Evolutionary conservation across 441 rosid genomes (phyloP).

Genomic region (Brassica hybrid): DNA sequence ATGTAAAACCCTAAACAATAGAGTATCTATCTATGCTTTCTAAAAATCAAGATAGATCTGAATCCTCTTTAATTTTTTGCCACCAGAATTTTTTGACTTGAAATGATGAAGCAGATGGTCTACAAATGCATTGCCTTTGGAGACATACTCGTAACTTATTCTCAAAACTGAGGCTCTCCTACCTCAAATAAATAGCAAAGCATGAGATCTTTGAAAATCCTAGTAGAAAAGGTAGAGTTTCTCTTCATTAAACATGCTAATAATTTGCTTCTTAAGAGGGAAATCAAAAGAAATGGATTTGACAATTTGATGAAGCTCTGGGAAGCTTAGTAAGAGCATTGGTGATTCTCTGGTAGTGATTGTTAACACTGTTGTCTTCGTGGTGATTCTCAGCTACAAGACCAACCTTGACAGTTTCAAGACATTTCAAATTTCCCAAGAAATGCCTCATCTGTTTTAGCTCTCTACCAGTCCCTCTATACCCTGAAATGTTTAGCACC

Average conservation of each 20-base stretch:
- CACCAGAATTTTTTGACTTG: neutral
- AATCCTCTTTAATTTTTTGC: neutral
- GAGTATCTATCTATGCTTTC: too few relatives aligned
- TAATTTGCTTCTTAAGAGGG: neutral
- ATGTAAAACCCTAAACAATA: too few relatives aligned
- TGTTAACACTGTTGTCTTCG: neutral
- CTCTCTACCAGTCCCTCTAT: conserved; percentile 16
- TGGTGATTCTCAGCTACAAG: neutral
- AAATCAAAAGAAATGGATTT: neutral
- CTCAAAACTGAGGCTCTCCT: neutral
- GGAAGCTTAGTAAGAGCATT: conserved; percentile 10
- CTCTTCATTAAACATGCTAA: neutral
- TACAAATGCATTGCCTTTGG: neutral
- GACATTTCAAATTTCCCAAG: conserved; percentile 12
- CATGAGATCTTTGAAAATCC: neutral
- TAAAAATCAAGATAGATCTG: neutral
- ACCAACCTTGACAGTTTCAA: conserved; percentile 17
- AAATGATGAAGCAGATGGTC: neutral
- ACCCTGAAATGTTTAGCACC: neutral
- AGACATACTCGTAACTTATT: neutral
- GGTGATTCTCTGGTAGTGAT: conserved; percentile 7
- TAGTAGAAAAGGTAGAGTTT: neutral
- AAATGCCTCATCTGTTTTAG: conserved; percentile 6
- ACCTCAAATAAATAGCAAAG: too few relatives aligned
- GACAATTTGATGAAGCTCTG: conserved; percentile 14